Conservation (phyloP, 2,329 filamentous ascomycete species). For the Fusarium sp. region DNA sequence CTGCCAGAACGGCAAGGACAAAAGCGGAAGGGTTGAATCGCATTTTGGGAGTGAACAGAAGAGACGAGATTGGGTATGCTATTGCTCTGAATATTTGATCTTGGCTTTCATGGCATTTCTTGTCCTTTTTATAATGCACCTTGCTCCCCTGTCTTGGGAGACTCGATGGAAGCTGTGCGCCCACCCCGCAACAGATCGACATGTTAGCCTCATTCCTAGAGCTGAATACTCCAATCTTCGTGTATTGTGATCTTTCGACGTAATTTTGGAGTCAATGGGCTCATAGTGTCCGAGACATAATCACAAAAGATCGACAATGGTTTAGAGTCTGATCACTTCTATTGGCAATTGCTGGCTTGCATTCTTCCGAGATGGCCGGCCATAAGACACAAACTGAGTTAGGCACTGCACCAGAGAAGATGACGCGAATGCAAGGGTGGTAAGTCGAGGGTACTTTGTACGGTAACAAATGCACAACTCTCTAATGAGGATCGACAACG, state of each 20-base stretch:
- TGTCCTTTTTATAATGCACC: background rate
- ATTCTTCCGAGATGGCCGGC: background rate
- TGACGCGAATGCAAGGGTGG: background rate
- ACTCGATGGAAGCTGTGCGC: background rate
- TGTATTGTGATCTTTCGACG: background rate
- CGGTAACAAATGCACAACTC: background rate
- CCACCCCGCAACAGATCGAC: background rate
- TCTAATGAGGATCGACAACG: background rate
- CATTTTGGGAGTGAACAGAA: background rate
- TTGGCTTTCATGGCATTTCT: background rate
- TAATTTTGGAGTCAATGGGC: background rate
- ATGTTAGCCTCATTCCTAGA: background rate
- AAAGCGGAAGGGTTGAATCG: conserved; percentile 10
- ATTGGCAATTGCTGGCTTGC: background rate
- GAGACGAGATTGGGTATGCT: background rate
- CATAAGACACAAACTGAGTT: background rate
- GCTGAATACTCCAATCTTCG: background rate
- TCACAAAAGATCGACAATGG: background rate
- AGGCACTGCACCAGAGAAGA: background rate
- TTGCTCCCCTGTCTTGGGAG: background rate
- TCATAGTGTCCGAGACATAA: background rate
- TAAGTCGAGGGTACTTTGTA: background rate
- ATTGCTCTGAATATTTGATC: background rate
- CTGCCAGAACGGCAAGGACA: conserved; percentile 5
- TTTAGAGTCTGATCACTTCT: background rate